Evolutionary conservation across 371 early-diverging fungal species (phyloP).

Genomic region (Mucor indicus): DNA sequence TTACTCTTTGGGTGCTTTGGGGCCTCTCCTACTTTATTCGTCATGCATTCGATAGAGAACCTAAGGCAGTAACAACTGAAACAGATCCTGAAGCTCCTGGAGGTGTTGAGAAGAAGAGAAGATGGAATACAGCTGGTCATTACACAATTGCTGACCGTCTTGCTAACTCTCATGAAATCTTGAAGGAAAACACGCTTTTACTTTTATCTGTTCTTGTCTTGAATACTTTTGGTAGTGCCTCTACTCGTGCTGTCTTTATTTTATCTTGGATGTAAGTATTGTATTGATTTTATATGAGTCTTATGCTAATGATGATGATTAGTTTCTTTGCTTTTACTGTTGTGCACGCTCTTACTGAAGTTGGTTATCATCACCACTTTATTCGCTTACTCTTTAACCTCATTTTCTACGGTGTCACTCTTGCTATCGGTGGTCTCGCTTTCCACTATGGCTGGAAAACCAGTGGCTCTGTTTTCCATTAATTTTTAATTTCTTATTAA

Average conservation of each 20-base stretch:
- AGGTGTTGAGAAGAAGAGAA: neutral
- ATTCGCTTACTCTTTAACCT: constrained; percentile 14
- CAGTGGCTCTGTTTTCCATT: neutral
- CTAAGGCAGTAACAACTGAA: constrained; percentile 2
- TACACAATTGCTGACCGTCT: constrained; percentile 7
- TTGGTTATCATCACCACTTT: constrained; percentile 10
- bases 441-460: constrained; percentile 18
- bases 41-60: constrained; percentile 28
- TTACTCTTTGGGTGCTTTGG: constrained; percentile 35
- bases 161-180: constrained; percentile 23
- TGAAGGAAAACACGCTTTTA: constrained; percentile 35
- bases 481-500: neutral
- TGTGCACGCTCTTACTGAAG: constrained; percentile 14
- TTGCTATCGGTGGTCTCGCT: constrained; percentile 28
- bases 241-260: constrained; percentile 27
- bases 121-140: constrained; percentile 1
- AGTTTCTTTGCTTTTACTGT: constrained; percentile 24
- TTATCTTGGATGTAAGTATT: constrained; percentile 27
- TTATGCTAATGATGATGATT: neutral
- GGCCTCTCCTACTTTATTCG: constrained; percentile 36
- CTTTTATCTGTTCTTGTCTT: constrained; percentile 29
- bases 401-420: constrained; percentile 17
- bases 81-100: constrained; percentile 22
- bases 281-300: neutral
- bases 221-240: constrained; percentile 27